These are phyloP conservation scores for Colletotrichum sojae DNA, from an alignment of 2,329 filamentous ascomycete genomes.

Conservation along the genomic window DNA sequence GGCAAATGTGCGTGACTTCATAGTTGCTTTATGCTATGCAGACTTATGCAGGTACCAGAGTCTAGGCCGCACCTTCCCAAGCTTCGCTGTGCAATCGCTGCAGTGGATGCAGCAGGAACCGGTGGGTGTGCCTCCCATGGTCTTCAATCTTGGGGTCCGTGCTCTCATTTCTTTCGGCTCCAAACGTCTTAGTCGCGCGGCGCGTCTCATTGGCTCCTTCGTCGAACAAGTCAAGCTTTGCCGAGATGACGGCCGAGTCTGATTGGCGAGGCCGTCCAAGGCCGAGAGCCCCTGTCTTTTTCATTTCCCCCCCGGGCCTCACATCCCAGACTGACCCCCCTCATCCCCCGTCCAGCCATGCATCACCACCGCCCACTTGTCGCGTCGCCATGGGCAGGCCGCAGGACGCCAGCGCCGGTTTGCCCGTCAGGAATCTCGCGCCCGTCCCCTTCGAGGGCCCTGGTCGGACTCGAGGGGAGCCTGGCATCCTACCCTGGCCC, in stretches of 20 bases:
- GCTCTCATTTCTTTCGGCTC: slow-evolving; percentile 37
- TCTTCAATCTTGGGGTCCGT: slow-evolving; percentile 13
- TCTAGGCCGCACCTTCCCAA: background rate
- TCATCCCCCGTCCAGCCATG: background rate
- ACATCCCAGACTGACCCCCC: slow-evolving; percentile 19
- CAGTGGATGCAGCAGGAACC: too few species aligned
- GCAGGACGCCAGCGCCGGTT: too few species aligned
- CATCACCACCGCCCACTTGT: slow-evolving; percentile 29
- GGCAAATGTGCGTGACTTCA: slow-evolving; percentile 21
- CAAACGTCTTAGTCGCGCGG: slow-evolving; percentile 30
- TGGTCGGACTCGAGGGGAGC: slow-evolving; percentile 18
- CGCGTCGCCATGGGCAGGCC: slow-evolving; percentile 33
- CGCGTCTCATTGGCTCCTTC: slow-evolving; percentile 31
- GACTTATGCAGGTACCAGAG: slow-evolving; percentile 38
- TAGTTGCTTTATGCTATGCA: slow-evolving; percentile 22
- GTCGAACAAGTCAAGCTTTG: slow-evolving; percentile 36
- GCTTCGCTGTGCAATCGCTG: background rate
- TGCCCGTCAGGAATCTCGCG: slow-evolving; percentile 26
- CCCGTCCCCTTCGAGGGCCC: slow-evolving; percentile 26
- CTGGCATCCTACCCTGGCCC: background rate
- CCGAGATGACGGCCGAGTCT: slow-evolving; percentile 38
- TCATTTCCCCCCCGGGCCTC: slow-evolving; percentile 34
- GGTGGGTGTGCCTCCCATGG: slow-evolving; percentile 2
- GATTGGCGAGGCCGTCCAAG: slow-evolving; percentile 31
- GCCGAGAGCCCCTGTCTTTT: slow-evolving; percentile 13